Evolutionary conservation across 345 rosid genomes (phyloP), one percentile per base, ranked within the genome.

Genomic region (Citrus medica): DNA sequence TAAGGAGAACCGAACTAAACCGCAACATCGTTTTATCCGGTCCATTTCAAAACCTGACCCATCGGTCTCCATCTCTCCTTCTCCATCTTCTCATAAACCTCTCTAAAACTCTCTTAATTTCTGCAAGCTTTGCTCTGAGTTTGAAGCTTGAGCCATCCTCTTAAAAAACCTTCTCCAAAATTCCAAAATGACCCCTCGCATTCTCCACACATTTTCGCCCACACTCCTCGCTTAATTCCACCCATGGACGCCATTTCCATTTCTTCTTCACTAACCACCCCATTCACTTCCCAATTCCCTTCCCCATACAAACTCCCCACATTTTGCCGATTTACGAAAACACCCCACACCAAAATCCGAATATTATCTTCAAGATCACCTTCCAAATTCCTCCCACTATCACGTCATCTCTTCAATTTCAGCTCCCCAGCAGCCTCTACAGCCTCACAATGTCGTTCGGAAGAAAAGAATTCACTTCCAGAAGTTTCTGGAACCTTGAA

Each of bases 221-320:
- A 3, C 74, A 17, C 65, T 4, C 72, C 56, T 27, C 14, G 42
- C 51, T 28, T 46, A 67, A 40, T 48, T 72, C 24, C 56, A 24
- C 60, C 59, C 33, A 92, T 92, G 97, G 89, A 82, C 72, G 87
- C 88, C 83, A 68, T 85, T 28, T 76, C 85, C 75, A 71, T 81
- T 77, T 84, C 86, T 63, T 71, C 82, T 67, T 60, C 87, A n/a
- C 33, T 71, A 56, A 76, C 87, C 61, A 71, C 82, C 25, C 82
- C 87, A 13, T 58, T 76, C 69, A 4, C 75, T 84, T 73, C 86
- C 19, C 91, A 79, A 68, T 70, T 85, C 60, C 82, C 84, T 79
- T 75, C 82, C 16, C 71, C 84, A 19, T 69, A 67, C 59, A 87
- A 53, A 9, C 67, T 33, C 51, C 30, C 82, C 13, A 48, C 83